A percentile compares a stretch with the other conserved stretches of the same genome.
Conservation (phyloP, 2,329 filamentous ascomycete species). For the Madurella mycetomatis region DNA sequence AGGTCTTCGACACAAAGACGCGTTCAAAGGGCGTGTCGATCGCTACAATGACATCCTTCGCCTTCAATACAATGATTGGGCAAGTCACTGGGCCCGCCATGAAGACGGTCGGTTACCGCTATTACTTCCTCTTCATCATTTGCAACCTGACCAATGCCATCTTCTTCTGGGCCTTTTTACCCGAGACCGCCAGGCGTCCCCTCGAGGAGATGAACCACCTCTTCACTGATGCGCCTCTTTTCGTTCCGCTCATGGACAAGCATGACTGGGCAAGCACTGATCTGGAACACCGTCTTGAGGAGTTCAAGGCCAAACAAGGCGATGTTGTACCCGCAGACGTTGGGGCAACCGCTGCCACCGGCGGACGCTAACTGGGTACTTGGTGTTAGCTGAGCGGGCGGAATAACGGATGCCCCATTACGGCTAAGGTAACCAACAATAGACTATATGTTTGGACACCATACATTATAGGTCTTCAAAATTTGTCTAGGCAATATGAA, state of each 20-base stretch:
- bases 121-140: constrained; percentile 49
- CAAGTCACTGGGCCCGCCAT: constrained; percentile 44
- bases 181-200: constrained; percentile 56
- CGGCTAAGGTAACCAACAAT: too few species aligned
- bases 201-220: constrained; percentile 63
- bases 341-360: background rate
- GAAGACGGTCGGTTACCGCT: constrained; percentile 41
- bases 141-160: constrained; percentile 51
- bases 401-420: background rate
- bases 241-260: constrained; percentile 10
- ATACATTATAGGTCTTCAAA: too few species aligned
- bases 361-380: background rate
- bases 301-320: constrained; percentile 13
- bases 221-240: constrained; percentile 44
- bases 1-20: constrained; percentile 74
- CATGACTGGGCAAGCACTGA: constrained; percentile 6
- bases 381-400: background rate
- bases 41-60: constrained; percentile 58
- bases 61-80: constrained; percentile 17
- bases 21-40: constrained; percentile 70
- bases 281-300: constrained; percentile 11
- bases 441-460: too few species aligned
- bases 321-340: background rate
- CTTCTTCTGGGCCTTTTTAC: constrained; percentile 57
- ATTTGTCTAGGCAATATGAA: too few species aligned